phyloP scores from a whole-genome alignment of 1,139 yeast species.

The Diutina catenulata region DNA sequence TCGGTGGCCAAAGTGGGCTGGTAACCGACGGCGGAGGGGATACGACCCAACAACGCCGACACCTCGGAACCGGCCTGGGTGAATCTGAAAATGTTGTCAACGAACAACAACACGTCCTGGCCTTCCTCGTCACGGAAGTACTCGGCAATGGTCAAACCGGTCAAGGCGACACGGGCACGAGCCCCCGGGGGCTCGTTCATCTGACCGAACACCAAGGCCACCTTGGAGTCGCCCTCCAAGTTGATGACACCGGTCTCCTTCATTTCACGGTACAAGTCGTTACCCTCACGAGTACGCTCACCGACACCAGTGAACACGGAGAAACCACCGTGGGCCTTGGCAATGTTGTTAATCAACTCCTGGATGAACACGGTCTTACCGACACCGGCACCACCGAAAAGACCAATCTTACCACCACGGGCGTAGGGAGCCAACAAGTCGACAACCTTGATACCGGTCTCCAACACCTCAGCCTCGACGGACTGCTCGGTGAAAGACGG shows the following conservation, averaged over 20 bases:
- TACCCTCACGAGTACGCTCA: conserved; percentile 99
- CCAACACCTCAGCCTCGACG: conserved; percentile 94
- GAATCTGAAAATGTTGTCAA: conserved; percentile 99
- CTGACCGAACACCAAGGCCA: conserved; percentile 98
- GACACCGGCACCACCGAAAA: conserved; percentile 99
- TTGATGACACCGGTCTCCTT: conserved; percentile 99
- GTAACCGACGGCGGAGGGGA: conserved; percentile 99
- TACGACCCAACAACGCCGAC: conserved; percentile 99
- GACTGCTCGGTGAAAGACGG: conserved; percentile 95
- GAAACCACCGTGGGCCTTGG: conserved; percentile 99
- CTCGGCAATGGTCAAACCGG: conserved; percentile 99
- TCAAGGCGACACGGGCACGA: conserved; percentile 99
- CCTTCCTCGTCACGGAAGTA: conserved; percentile 99
- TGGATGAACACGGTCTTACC: conserved; percentile 99
- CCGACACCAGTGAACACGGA: conserved; percentile 99
- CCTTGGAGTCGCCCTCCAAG: conserved; percentile 99
- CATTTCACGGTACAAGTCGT: conserved; percentile 99
- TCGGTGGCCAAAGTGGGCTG: conserved; percentile 99
- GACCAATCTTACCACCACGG: conserved; percentile 99
- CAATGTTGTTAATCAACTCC: conserved; percentile 98
- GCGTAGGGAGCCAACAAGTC: conserved; percentile 99
- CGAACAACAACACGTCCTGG: conserved; percentile 98
- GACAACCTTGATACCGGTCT: conserved; percentile 99
- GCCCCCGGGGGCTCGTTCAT: conserved; percentile 99
- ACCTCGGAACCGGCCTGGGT: conserved; percentile 99